Evolutionary conservation across 2,329 filamentous ascomycete species (phyloP), one percentile per base, ranked within the genome.

Genomic region (Pestalotiopsis sp.): DNA sequence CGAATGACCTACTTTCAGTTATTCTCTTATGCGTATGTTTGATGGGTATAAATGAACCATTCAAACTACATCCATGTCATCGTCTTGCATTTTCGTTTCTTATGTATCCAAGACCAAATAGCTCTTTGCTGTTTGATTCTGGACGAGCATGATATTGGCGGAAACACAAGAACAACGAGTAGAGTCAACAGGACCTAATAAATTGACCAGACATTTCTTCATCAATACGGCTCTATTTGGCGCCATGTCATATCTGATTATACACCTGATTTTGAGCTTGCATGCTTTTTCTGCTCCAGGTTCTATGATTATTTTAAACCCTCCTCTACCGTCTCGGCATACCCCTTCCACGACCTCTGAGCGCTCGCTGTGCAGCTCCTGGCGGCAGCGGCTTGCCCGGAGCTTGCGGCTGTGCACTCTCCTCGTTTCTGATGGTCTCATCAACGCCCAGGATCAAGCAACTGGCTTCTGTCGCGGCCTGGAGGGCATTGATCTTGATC

Each of bases 371-470:
- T 12, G 95, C 95, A 25, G 95, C 95, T 73, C 92, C 93, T 1
- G 91, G 91, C 4, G 92, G 93, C 73, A 95, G 84, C 23, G 90
- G 88, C 80, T 92, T 87, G 68, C 90, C 88, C 0, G 95, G 95
- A 9, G 90, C 94, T 81, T 97, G 93, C 27, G 95, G 92, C 80
- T 90, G 86, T 75, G 91, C 88, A 77, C 93, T 97, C 85, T 98
- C 95, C 85, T 99, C 94, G 83, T 99, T 99, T 83, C 91, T 94
- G 83, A 99, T 98, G 41, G 96, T 99, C 89, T 99, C 96, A 79
- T 99, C 96, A 68, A 99, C 96, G 75, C 94, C 92, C 76, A 99
- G 84, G 74, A 99, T 98, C 84, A 99, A 84, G 84, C 96, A 99
- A 74, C 92, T 93, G 25, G 96, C 96, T 84, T 99, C 96, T 39